Base-by-base conservation (phyloP, 2,329 filamentous ascomycete species). In the Sphaerulina populicola region DNA sequence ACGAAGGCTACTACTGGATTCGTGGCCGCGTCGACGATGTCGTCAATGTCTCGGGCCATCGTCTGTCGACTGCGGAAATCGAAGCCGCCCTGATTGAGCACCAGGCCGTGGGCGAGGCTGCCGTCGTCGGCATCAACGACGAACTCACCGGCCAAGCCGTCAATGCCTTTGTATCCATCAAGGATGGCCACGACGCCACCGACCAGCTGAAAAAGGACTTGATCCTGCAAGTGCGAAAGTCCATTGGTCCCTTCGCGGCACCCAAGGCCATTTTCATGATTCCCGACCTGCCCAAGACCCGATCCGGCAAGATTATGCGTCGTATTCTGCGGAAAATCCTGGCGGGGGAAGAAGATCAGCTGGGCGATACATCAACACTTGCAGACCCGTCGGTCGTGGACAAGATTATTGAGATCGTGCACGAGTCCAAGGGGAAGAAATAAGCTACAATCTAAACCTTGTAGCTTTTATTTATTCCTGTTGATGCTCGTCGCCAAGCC, bases 1-100 rank as follows among this genome's bases (percentile, higher is more conserved):
- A 95, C 72, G 93, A 98, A 65, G 93, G 93, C 51, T 98, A 96
- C 77, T 98, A 97, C 81, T 98, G 93, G 93, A 98, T 98, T 69
- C 88, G 93, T 57, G 93, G 93, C 59, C 89, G 93, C 71, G 93
- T 98, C 47, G 93, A 98, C 67, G 93, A 98, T 65, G 93, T 98
- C 39, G 91, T 98, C 70, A 98, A 98, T 71, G 93, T 98, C 56
- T 93, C 86, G 62, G 93, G 93, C 27, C 93, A 98, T 72, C 85
- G 93, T 69, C 78, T 98, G 57, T 97, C 91, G 12, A 98, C 93
- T 8, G 91, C 93, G 33, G 93, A 98, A 72, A 98, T 98, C 59
- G 93, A 98, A 73, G 93, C 93, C 27, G 93, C 93, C 14, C 82
- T 98, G 44, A 84, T 98, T 60, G 91, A 97, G 76, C 90, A 97